Evolutionary conservation across 208 protist genomes (phyloP), one percentile per base, ranked within the genome.

Genomic region (Kentomonas sorsogonicus): DNA sequence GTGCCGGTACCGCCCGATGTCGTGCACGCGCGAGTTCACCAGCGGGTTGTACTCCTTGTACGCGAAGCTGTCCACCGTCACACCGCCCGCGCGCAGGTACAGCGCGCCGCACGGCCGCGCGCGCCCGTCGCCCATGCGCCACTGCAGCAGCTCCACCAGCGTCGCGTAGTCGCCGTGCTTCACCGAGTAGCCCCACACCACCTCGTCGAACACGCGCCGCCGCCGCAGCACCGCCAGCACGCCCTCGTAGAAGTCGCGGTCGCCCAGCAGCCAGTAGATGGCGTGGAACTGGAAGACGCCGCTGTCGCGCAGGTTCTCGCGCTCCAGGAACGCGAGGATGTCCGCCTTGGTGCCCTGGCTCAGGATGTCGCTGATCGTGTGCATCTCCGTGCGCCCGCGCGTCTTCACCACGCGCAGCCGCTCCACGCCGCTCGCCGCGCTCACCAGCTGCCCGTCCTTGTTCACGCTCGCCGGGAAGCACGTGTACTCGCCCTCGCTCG

Each of bases 11-110:
- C 30, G 22, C 40, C 57, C 57, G 10, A 64, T 22, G 31, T 64
- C 59, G 59, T 64, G 59, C 47, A 31, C 48, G 36, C 59, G 46
- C 18, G 59, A 46, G 33, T 31, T 43, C 36, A 36, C 59, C 36
- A 64, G 48, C 18, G 59, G 59, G 59, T 36, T 64, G 59, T 56
- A 64, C 38, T 64, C 59, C 31, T 39, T 40, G 59, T 56, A 64
- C 36, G 45, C 38, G 40, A 64, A 64, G 23, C n/a, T 4, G 59
- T 54, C 48, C 4, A 56, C 1, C 34, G 7, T 4, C 3, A 64
- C 9, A 11, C 25, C 6, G 36, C 4, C 23, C 3, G 26, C 30
- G 23, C 40, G 23, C 36, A 64, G 36, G 48, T 64, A 64, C 45
- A 46, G 59, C 31, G 45, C 34, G 2, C 39, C 45, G n/a, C n/a